Evolutionary conservation across 75 land plant species (phyloP).

Genomic region (Selaginella moellendorffii): DNA sequence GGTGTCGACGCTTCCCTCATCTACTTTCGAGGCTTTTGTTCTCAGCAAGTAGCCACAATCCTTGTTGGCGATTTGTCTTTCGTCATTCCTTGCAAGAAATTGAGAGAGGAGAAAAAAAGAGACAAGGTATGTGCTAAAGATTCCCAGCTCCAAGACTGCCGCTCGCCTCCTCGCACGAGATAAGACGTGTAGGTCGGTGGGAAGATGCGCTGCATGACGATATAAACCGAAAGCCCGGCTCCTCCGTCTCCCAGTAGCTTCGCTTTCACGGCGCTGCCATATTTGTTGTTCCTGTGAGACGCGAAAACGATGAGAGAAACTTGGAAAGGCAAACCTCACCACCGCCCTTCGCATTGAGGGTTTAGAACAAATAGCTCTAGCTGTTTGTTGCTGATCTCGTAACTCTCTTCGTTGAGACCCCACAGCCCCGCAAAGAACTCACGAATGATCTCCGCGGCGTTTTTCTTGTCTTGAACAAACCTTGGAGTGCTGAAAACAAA

Average conservation of each 20-base stretch:
- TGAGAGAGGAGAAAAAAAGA: not conserved
- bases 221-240: conserved; percentile 51
- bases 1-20: conserved; percentile 98
- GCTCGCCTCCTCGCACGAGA: conserved; percentile 63
- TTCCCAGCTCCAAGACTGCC: conserved; percentile 85
- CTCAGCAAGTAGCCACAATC: conserved; percentile 73
- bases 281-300: conserved; percentile 68
- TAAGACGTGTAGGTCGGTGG: conserved; percentile 45
- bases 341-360: conserved; percentile 99
- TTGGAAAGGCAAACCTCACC: no score
- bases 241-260: conserved; percentile 37
- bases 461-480: no score
- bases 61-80: conserved; percentile 61
- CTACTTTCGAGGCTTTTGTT: conserved; percentile 68
- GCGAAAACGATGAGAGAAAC: not conserved
- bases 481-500: no score
- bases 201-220: conserved; percentile 97
- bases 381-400: conserved; percentile 35
- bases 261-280: conserved; percentile 58
- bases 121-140: conserved; percentile 56
- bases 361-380: conserved; percentile 82
- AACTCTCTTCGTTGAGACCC: no score
- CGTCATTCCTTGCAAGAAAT: conserved; percentile 47
- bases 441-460: no score
- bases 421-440: no score